Evolutionary conservation across 257 asterid species (phyloP).

Genomic region (Solanum acaule): DNA sequence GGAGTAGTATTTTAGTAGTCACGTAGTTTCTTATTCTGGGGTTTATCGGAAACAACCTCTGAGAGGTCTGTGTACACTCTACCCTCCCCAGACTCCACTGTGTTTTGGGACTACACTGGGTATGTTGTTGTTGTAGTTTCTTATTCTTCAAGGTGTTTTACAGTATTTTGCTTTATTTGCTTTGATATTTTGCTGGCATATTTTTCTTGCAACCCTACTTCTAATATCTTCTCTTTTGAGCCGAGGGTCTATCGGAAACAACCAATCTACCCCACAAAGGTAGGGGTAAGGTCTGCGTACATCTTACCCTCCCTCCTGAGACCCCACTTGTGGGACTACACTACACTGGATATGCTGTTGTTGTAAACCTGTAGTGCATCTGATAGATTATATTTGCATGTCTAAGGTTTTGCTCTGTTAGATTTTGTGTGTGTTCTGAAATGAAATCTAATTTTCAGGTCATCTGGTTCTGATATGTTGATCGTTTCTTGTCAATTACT

Average conservation of each 20-base stretch:
- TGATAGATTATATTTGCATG: neutral
- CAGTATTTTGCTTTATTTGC: neutral
- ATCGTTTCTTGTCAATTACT: slow-evolving; percentile 3
- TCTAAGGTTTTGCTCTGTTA: neutral
- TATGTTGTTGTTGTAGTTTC: neutral
- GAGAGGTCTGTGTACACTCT: neutral
- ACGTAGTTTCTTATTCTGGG: neutral
- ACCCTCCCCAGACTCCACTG: neutral
- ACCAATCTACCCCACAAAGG: neutral
- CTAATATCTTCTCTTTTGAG: neutral
- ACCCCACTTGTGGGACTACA: neutral
- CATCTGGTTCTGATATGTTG: neutral
- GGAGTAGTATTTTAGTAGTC: neutral
- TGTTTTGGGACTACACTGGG: neutral
- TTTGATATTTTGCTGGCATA: neutral
- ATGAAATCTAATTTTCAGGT: neutral
- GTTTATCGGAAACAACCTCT: neutral
- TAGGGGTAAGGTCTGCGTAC: neutral
- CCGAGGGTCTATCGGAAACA: neutral
- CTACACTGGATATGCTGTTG: neutral
- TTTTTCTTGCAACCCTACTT: neutral
- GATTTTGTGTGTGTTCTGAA: neutral
- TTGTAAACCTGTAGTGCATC: neutral
- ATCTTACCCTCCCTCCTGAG: neutral
- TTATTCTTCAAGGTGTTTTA: neutral